Base-by-base conservation (phyloP, 352 stramenopile genomes). In the Phytophthora lateralis region DNA sequence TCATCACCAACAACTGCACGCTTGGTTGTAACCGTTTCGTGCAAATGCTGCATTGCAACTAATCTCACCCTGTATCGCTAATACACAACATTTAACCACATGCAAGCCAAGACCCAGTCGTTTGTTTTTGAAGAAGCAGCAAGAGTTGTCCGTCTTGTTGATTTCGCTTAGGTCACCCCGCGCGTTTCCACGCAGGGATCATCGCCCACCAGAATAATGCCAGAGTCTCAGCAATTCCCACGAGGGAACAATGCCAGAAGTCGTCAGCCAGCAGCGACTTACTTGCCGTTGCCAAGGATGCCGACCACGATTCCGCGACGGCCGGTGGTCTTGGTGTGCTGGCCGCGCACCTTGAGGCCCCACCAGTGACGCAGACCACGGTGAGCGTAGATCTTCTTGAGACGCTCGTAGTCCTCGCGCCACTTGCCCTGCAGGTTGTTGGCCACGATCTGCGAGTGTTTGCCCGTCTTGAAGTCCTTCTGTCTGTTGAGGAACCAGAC, bases 321-420 rank as follows among this genome's bases (percentile, higher is more conserved):
- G 79, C 97, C 97, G 69, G 97, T 99, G 77, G 98, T 99, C 90
- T 98, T 99, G 77, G 98, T 99, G 97, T 99, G 98, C 91, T 99
- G 98, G 75, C 98, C 98, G 90, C 98, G 96, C 61, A 99, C 98
- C 76, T 98, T 97, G 81, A 99, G 90, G 71, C 97, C 96, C 98
- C 97, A 99, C 95, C 97, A 99, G 93, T 99, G 98, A 90, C 98
- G 96, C 60, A 99, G 90, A 99, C 98, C 98, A 94, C 98, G 97
- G 90, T 99, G 97, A 70, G 93, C 95, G 77, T 97, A 94, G 78
- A 99, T 99, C 93, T 99, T 99, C 95, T 99, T 99, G 71, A 99
- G 85, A 73, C 97, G 88, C 82, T 99, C 97, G 66, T 99, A 93
- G 90, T 99, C 97, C 69, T 99, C 97, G 90, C 97, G 96, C 71